Evolutionary conservation across 2,329 filamentous ascomycete genomes (phyloP).

Genomic region (Helotiales sp.): DNA sequence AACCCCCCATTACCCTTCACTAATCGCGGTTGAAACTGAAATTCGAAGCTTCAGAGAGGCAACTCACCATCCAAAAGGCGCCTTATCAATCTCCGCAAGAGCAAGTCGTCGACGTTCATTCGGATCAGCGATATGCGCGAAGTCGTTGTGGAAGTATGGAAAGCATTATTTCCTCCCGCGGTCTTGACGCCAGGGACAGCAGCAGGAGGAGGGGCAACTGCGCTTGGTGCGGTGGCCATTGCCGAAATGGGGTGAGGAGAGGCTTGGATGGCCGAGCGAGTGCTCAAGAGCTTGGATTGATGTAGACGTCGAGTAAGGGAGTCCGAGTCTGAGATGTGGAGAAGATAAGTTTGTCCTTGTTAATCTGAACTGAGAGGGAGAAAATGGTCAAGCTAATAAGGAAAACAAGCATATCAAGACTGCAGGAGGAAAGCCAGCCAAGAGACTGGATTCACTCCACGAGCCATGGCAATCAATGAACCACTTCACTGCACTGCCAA

Average conservation of each 20-base stretch:
- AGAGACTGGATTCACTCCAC: neutral
- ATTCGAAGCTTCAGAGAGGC: too few relatives aligned
- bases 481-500: too few relatives aligned
- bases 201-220: neutral
- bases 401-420: neutral
- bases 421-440: neutral
- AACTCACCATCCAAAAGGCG: conserved; percentile 75
- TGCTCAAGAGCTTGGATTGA: too few relatives aligned
- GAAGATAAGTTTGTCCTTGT: neutral
- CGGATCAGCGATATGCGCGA: conserved; percentile 59
- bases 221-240: too few relatives aligned
- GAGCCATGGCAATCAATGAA: too few relatives aligned
- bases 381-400: neutral
- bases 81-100: conserved; percentile 81
- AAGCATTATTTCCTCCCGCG: conserved; percentile 69
- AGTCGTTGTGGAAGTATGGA: conserved; percentile 80
- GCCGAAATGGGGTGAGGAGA: neutral
- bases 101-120: conserved; percentile 81
- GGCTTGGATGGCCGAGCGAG: neutral
- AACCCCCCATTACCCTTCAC: too few relatives aligned
- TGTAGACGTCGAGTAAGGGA: neutral
- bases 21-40: too few relatives aligned
- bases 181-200: conserved; percentile 47
- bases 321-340: neutral
- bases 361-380: too few relatives aligned